Evolutionary conservation across 1,284 basidiomycete species (phyloP), one percentile per base, ranked within the genome.

Genomic region (Austroboletus novae-zelandiae): DNA sequence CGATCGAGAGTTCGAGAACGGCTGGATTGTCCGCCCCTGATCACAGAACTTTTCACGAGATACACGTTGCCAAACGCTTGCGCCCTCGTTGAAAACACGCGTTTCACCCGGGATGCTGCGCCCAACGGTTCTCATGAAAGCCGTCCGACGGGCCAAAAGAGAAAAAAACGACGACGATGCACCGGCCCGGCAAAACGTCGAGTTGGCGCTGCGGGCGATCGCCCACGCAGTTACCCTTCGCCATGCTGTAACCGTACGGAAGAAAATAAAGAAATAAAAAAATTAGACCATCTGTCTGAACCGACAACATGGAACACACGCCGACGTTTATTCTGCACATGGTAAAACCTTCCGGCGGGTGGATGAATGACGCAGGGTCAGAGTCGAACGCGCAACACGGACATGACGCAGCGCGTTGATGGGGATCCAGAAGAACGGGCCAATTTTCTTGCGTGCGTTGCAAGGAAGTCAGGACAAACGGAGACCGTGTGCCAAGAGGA

Each of bases 51-150:
- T 23, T 46, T 45, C 40, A 36, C 32, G 29, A n/a, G 25, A 2
- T 31, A 37, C 36, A 31, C 46, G 39, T 45, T 25, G 40, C 34
- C 47, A 45, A 17, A 8, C n/a, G 34, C 32, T 14, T 40, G 35
- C 1, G 54, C 59, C 59, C 36, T 60, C 59, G 40, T 60, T 64
- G 59, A 60, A 61, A 56, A 61, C 59, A 61, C 58, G 59, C 55
- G 47, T 58, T 29, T 3, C 1, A 17, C 17, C 41, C 20, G 39
- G 27, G 18, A 45, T 47, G 40, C 56, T 60, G 51, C 54, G 60
- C 47, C 25, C 27, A 13, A 39, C 47, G 36, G 17, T 31, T 23
- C 34, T 37, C 36, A 37, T 18, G 17, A n/a, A 17, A 37, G 36
- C 36, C 36, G 36, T 37, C 49, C 56, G 48, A 40, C 55, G 42